Evolutionary conservation across 495 filamentous ascomycete species (phyloP).

Genomic region (Aspergillus steynii): DNA sequence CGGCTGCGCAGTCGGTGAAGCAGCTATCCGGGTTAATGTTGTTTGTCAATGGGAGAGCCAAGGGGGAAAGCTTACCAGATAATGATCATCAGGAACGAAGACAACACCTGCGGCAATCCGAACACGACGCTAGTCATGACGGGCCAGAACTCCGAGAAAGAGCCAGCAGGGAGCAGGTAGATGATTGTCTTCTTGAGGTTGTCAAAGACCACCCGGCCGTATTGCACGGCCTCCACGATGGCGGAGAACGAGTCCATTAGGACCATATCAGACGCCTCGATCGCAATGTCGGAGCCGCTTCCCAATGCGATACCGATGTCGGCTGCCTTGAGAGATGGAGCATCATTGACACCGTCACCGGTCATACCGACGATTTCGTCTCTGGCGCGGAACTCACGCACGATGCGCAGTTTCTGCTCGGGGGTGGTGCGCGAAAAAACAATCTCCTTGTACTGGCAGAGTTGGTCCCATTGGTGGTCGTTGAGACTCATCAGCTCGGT

Average conservation of each 20-base stretch:
- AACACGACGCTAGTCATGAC: conserved; percentile 67
- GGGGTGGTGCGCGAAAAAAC: conserved; percentile 72
- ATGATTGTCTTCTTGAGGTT: conserved; percentile 58
- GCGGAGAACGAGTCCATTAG: conserved; percentile 65
- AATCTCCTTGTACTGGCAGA: conserved; percentile 62
- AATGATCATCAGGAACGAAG: conserved; percentile 68
- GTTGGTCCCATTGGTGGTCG: conserved; percentile 55
- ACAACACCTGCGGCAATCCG: conserved; percentile 66
- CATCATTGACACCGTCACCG: conserved; percentile 62
- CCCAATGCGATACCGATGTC: conserved; percentile 56
- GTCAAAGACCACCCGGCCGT: conserved; percentile 55
- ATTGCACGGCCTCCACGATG: conserved; percentile 67
- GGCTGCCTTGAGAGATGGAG: conserved; percentile 54
- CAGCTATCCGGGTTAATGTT: conserved; percentile 47
- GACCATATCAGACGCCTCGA: conserved; percentile 72
- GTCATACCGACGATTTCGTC: conserved; percentile 53
- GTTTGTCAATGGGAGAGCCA: conserved; percentile 20
- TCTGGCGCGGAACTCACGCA: conserved; percentile 60
- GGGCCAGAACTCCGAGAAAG: conserved; percentile 69
- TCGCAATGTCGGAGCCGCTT: conserved; percentile 59
- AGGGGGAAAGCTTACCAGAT: conserved; percentile 60
- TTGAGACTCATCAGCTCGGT: conserved; percentile 60
- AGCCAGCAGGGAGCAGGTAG: conserved; percentile 62
- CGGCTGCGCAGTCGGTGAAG: conserved; percentile 59
- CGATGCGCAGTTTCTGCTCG: conserved; percentile 74